Conservation (phyloP, 1,284 basidiomycete genomes). For the Fomitopsis pinicola region DNA sequence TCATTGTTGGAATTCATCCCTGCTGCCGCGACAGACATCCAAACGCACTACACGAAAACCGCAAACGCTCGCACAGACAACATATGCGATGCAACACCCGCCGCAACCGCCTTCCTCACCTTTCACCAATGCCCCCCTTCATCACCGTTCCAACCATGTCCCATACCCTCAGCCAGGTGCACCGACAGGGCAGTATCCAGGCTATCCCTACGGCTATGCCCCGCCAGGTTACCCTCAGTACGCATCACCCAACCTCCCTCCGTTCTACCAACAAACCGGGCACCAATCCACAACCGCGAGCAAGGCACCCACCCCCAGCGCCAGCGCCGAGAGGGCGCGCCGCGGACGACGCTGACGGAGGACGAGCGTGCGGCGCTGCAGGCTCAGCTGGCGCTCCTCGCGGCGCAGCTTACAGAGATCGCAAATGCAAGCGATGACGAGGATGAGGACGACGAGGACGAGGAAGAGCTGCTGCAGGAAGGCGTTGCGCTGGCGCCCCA, state of each 20-base stretch:
- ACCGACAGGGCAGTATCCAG: conserved; percentile 15
- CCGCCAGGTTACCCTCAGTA: conserved; percentile 15
- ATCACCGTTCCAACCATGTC: conserved; percentile 19
- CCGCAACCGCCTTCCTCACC: conserved; percentile 42
- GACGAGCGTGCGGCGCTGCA: conserved; percentile 57
- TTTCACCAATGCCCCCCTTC: conserved; percentile 55
- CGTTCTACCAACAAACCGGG: not conserved
- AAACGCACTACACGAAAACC: conserved; percentile 64
- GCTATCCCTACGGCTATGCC: conserved; percentile 9
- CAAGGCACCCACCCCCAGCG: not conserved
- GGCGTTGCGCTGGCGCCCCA: not conserved
- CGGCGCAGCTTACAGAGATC: conserved; percentile 59
- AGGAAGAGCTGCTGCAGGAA: not conserved
- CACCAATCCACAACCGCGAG: not conserved
- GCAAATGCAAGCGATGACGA: conserved; percentile 37
- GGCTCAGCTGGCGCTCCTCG: conserved; percentile 57
- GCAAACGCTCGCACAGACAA: conserved; percentile 46
- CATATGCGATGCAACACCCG: conserved; percentile 30
- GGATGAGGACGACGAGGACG: conserved; percentile 21
- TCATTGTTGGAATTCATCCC: conserved; percentile 1
- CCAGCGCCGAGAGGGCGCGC: conserved; percentile 4
- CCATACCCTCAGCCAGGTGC: conserved; percentile 7
- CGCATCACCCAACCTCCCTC: not conserved
- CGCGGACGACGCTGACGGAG: conserved; percentile 23
- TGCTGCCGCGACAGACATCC: conserved; percentile 43